Percentiles rank a stretch among this genome's conserved stretches.
Conservation (phyloP, 2,329 filamentous ascomycete genomes). For the Botryotinia convoluta region DNA sequence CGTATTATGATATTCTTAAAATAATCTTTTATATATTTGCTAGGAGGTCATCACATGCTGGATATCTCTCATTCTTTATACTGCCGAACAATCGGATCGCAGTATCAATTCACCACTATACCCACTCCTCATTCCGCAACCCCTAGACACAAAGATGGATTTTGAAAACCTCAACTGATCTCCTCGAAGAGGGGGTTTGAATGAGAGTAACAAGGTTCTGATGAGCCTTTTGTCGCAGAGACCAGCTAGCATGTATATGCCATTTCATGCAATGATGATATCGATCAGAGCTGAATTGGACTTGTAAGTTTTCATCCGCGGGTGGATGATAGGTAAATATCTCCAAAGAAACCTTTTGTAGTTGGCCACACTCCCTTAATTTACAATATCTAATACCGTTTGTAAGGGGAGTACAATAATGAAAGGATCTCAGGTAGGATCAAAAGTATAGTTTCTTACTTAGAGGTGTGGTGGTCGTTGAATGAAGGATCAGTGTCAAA, state of each 20-base stretch:
- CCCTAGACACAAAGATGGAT: neutral
- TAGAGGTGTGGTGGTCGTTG: neutral
- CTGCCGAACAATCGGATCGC: neutral
- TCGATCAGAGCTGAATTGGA: neutral
- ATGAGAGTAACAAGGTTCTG: neutral
- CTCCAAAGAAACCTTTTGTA: neutral
- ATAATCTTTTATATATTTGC: neutral
- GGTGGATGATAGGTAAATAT: neutral
- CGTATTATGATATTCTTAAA: neutral
- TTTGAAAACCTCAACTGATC: neutral
- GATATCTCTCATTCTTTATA: neutral
- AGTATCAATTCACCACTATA: neutral
- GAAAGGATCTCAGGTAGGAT: neutral
- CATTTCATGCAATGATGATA: neutral
- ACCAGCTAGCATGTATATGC: neutral
- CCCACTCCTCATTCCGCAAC: neutral
- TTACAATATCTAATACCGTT: neutral
- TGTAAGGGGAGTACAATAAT: accelerated
- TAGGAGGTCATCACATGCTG: neutral
- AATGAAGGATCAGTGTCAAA: neutral
- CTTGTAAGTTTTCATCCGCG: neutral
- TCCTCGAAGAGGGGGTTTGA: neutral
- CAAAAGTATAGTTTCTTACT: neutral
- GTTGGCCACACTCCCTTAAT: neutral
- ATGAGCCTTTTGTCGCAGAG: neutral